Conservation (phyloP, 108 stramenopile genomes). For the Nitzschia inconspicua region DNA sequence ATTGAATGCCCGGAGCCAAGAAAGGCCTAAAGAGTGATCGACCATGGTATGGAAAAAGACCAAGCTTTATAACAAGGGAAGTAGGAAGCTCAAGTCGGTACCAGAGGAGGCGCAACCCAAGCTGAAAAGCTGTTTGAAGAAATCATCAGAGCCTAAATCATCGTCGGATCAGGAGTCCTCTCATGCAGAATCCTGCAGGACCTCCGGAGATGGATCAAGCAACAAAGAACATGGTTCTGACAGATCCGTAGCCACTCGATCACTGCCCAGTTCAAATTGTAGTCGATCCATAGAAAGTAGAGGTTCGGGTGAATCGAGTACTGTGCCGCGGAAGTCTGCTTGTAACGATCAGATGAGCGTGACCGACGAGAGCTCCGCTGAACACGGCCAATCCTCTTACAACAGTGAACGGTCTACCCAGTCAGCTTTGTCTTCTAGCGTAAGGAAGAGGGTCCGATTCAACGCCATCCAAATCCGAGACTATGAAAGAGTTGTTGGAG, state of each 20-base stretch:
- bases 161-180: too few species aligned
- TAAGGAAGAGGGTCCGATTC: slow-evolving; percentile 38
- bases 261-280: too few species aligned
- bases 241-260: too few species aligned
- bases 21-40: too few species aligned
- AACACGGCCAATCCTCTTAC: neutral
- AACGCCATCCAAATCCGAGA: slow-evolving; percentile 57
- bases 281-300: slow-evolving; percentile 3
- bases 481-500: slow-evolving; percentile 71
- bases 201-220: too few species aligned
- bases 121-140: slow-evolving; percentile 10
- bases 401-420: neutral
- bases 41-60: slow-evolving; percentile 12
- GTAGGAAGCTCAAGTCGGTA: neutral
- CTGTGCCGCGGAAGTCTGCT: slow-evolving; percentile 8
- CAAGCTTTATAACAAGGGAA: slow-evolving; percentile 8
- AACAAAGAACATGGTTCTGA: too few species aligned
- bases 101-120: neutral
- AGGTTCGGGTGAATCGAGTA: slow-evolving; percentile 1
- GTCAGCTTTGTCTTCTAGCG: neutral
- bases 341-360: too few species aligned
- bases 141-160: too few species aligned
- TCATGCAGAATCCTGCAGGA: too few species aligned
- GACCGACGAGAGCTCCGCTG: too few species aligned
- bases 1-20: too few species aligned